Percentiles rank a stretch among this genome's conserved stretches.
Conservation (phyloP, 2,329 filamentous ascomycete genomes). For the Colletotrichum horii region DNA sequence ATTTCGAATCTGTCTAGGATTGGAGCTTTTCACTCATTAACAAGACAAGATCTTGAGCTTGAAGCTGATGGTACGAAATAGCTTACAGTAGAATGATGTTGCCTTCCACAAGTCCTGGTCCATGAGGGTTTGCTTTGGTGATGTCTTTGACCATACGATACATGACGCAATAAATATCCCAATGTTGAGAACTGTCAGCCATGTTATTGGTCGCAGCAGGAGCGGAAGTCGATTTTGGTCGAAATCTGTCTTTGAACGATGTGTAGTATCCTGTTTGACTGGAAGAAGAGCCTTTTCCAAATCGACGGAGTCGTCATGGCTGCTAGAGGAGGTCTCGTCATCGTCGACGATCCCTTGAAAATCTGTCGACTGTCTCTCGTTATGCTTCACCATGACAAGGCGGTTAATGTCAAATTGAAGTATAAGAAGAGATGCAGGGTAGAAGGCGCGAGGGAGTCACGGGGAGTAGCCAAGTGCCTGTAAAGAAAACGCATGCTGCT, state of each 20-base stretch:
- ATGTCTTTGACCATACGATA: not conserved
- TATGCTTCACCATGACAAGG: not conserved
- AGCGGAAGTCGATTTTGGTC: not conserved
- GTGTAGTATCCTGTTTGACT: fast-evolving
- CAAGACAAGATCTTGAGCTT: not conserved
- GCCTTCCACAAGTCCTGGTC: not conserved
- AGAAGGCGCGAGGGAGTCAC: no score
- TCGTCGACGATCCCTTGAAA: not conserved
- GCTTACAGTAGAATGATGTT: not conserved
- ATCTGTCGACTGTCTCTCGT: not conserved
- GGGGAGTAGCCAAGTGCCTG: no score
- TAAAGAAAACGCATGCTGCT: no score
- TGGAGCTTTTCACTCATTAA: not conserved
- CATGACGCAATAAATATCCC: not conserved
- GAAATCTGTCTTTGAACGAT: not conserved
- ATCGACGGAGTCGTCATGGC: not conserved
- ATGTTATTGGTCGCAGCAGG: not conserved
- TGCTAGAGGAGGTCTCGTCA: not conserved
- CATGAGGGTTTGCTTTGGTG: not conserved
- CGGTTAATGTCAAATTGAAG: no score
- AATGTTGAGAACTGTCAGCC: not conserved
- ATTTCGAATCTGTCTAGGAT: not conserved
- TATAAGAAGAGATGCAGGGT: no score
- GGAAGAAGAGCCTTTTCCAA: not conserved
- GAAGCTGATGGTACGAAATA: no score